phyloP scores from a whole-genome alignment of 192 early-diverging fungal species.

The Piromyces sp. region DNA sequence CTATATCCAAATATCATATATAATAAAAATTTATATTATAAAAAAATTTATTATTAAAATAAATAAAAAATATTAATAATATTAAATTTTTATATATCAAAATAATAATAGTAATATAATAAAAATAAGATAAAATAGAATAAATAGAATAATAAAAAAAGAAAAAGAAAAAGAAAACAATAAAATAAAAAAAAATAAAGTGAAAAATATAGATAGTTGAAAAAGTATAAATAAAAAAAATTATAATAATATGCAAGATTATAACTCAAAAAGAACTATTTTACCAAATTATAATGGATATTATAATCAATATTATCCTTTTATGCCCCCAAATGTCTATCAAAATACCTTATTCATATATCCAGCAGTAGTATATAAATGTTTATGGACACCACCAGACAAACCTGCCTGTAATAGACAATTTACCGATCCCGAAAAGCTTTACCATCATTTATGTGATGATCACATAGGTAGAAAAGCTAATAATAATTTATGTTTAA shows the following conservation, averaged over 20 bases:
- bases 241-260: background rate
- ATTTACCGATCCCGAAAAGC: slow-evolving; percentile 61
- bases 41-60: no score
- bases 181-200: no score
- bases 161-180: no score
- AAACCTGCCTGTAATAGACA: background rate
- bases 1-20: no score
- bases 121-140: no score
- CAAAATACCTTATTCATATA: background rate
- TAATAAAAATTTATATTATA: no score
- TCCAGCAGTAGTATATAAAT: background rate
- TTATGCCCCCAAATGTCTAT: background rate
- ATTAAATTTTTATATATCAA: no score
- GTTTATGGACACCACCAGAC: background rate
- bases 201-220: no score
- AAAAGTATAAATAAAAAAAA: no score
- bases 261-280: background rate
- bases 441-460: slow-evolving; percentile 71
- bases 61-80: no score
- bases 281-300: background rate
- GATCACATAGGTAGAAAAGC: slow-evolving; percentile 84
- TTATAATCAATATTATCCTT: background rate
- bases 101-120: no score
- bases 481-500: slow-evolving; percentile 68
- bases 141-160: no score